These are phyloP conservation scores for Fusarium sp. DNA, from an alignment of 2,329 filamentous ascomycete genomes.

Conservation along the genomic window DNA sequence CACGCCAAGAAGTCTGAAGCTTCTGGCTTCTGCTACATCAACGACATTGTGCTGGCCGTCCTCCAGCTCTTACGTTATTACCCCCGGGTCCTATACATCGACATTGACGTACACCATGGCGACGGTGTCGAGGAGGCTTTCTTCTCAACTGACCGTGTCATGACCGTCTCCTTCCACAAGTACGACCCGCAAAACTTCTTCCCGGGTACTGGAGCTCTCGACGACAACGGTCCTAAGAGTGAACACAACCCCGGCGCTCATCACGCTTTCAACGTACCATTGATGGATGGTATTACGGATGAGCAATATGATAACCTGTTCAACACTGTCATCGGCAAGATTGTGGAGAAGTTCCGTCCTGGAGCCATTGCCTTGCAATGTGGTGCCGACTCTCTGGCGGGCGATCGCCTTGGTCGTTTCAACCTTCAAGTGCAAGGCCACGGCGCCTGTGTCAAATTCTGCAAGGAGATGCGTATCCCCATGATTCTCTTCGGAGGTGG, in stretches of 20 bases:
- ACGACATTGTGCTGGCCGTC: slow-evolving; percentile 96
- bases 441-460: slow-evolving; percentile 89
- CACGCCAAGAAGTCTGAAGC: slow-evolving; percentile 96
- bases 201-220: slow-evolving; percentile 88
- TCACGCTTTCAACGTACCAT: slow-evolving; percentile 89
- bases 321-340: slow-evolving; percentile 80
- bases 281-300: slow-evolving; percentile 92
- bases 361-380: slow-evolving; percentile 94
- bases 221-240: slow-evolving; percentile 85
- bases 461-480: slow-evolving; percentile 83
- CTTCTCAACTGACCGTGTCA: slow-evolving; percentile 88
- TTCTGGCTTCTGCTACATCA: slow-evolving; percentile 98
- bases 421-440: slow-evolving; percentile 97
- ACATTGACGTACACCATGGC: slow-evolving; percentile 93
- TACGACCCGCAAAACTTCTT: slow-evolving; percentile 89
- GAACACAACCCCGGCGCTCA: slow-evolving; percentile 89
- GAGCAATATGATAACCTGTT: slow-evolving; percentile 90
- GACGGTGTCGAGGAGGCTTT: slow-evolving; percentile 94
- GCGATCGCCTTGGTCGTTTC: slow-evolving; percentile 93
- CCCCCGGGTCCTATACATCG: slow-evolving; percentile 91
- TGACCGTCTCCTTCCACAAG: slow-evolving; percentile 97
- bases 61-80: slow-evolving; percentile 86
- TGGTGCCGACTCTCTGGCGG: slow-evolving; percentile 92
- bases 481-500: slow-evolving; percentile 93
- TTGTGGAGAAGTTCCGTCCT: slow-evolving; percentile 87